Percentiles rank a stretch among this genome's conserved stretches.
Conservation (phyloP, 768 basidiomycete genomes). For the Russula virescens region DNA sequence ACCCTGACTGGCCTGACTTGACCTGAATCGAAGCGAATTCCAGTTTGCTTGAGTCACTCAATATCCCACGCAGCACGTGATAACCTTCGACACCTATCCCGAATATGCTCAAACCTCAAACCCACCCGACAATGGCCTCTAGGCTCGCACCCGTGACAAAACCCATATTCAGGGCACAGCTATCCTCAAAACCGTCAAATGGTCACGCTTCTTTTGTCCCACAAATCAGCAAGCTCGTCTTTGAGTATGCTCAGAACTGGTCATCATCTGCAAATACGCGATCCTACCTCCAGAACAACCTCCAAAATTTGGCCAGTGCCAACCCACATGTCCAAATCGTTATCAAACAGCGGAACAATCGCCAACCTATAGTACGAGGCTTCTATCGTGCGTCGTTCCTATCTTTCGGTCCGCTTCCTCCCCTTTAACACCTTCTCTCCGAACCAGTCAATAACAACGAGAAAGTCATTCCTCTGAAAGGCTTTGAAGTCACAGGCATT, state of each 20-base stretch:
- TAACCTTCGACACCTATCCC: too few species aligned
- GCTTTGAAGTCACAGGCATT: slow-evolving; percentile 67
- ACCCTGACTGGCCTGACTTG: background rate
- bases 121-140: slow-evolving; percentile 33
- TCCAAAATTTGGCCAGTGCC: slow-evolving; percentile 57
- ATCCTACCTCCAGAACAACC: slow-evolving; percentile 56
- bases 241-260: slow-evolving; percentile 84
- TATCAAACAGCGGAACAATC: slow-evolving; percentile 65
- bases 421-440: slow-evolving; percentile 10
- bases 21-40: too few species aligned
- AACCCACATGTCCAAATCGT: slow-evolving; percentile 86
- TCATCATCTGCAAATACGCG: slow-evolving; percentile 70
- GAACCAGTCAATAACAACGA: slow-evolving; percentile 73
- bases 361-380: slow-evolving; percentile 76
- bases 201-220: slow-evolving; percentile 72
- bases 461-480: slow-evolving; percentile 80
- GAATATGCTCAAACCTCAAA: too few species aligned
- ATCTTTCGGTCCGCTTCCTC: background rate
- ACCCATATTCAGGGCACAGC: slow-evolving; percentile 41
- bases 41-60: too few species aligned
- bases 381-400: slow-evolving; percentile 59
- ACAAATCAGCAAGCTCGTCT: slow-evolving; percentile 77
- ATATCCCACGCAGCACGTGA: slow-evolving; percentile 21
- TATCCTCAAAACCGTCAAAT: slow-evolving; percentile 61
- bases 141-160: slow-evolving; percentile 27